A percentile compares a stretch with the other conserved stretches of the same genome.
Evolutionary conservation across 2,329 filamentous ascomycete species (phyloP).

Genomic region (Bimuria novae-zelandiae): DNA sequence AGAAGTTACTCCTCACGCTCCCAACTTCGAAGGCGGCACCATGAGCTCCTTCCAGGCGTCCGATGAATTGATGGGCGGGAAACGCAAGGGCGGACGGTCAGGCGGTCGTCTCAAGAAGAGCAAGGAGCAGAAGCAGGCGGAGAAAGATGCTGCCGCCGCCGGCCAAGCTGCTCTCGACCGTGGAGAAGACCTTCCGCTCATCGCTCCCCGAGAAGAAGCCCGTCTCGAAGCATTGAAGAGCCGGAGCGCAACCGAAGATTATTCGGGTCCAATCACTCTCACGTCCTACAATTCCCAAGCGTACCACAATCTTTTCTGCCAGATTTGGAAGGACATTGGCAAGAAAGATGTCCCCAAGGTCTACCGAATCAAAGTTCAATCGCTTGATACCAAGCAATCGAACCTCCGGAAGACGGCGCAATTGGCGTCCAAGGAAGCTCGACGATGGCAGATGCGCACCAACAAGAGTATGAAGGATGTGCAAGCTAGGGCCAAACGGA

Average conservation of each 20-base stretch:
- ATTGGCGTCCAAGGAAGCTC: slow-evolving; percentile 93
- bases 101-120: slow-evolving; percentile 82
- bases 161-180: slow-evolving; percentile 84
- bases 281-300: slow-evolving; percentile 80
- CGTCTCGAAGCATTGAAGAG: slow-evolving; percentile 50
- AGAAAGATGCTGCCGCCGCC: slow-evolving; percentile 78
- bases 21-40: slow-evolving; percentile 81
- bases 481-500: slow-evolving; percentile 93
- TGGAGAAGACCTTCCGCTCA: slow-evolving; percentile 70
- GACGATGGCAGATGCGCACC: slow-evolving; percentile 94
- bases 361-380: slow-evolving; percentile 83
- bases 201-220: slow-evolving; percentile 64
- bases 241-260: slow-evolving; percentile 56
- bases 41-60: slow-evolving; percentile 82
- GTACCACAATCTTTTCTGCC: slow-evolving; percentile 95
- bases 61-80: slow-evolving; percentile 54
- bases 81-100: slow-evolving; percentile 58
- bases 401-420: slow-evolving; percentile 98
- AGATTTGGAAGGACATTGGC: slow-evolving; percentile 94
- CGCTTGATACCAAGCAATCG: slow-evolving; percentile 84
- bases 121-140: slow-evolving; percentile 71
- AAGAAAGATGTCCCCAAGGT: slow-evolving; percentile 94
- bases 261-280: slow-evolving; percentile 45
- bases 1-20: slow-evolving; percentile 72
- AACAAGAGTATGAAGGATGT: slow-evolving; percentile 99